A percentile compares a stretch with the other conserved stretches of the same genome.
Evolutionary conservation across 257 asterid species (phyloP).

Genomic region (Solanum ossicruentum): DNA sequence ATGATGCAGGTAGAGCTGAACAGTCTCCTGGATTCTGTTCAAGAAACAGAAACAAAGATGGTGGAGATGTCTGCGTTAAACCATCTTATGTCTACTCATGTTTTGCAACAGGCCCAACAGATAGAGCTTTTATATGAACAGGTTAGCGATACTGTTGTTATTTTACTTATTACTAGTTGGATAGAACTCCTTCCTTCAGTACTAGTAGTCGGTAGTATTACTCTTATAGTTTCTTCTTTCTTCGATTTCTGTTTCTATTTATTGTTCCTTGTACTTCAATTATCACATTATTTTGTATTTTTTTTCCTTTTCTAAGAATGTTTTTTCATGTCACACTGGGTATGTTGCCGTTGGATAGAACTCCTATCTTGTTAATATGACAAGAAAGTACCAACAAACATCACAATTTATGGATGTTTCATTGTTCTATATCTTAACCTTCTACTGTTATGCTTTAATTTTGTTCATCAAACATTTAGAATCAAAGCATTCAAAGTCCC

Average conservation of each 20-base stretch:
- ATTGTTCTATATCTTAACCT: background rate
- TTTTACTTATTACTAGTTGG: background rate
- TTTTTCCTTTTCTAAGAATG: no score
- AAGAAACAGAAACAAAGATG: conserved; percentile 85
- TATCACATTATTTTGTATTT: no score
- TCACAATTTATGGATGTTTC: background rate
- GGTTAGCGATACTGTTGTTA: conserved; percentile 22
- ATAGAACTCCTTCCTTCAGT: background rate
- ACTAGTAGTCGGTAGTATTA: no score
- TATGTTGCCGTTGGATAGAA: background rate
- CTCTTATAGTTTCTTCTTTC: no score
- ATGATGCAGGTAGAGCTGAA: conserved; percentile 62
- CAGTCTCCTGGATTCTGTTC: conserved; percentile 77
- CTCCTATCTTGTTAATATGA: background rate
- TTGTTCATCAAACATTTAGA: background rate
- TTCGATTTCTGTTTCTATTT: no score
- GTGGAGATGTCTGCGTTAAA: conserved; percentile 89
- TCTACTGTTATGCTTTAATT: background rate
- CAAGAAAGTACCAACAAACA: background rate
- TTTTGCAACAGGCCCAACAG: conserved; percentile 85
- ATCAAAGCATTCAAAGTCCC: background rate
- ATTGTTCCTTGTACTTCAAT: no score
- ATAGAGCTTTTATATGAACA: conserved; percentile 75
- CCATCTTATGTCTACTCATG: conserved; percentile 96
- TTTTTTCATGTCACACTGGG: no score